A percentile compares a stretch with the other conserved stretches of the same genome.
These are phyloP conservation scores for Corniculantispora saksenae DNA, from an alignment of 2,329 filamentous ascomycete species.

Conservation along the genomic window DNA sequence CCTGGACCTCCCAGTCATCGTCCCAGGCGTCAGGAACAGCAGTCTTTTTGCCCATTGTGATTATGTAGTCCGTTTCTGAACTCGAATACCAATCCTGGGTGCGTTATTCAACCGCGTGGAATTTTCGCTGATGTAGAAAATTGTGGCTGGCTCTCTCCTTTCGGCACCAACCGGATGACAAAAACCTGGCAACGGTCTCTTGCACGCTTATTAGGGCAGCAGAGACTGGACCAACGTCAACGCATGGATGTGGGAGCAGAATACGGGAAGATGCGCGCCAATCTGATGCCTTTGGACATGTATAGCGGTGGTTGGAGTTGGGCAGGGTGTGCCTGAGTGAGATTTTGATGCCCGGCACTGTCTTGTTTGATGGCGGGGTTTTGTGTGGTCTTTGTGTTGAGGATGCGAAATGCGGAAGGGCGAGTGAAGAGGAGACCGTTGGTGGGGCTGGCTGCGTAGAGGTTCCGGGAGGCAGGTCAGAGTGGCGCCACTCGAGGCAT, in stretches of 20 bases:
- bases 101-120: neutral
- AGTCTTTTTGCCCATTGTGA: slow-evolving; percentile 28
- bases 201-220: slow-evolving; percentile 15
- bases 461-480: neutral
- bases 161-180: neutral
- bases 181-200: slow-evolving; percentile 10
- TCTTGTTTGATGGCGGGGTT: slow-evolving; percentile 1
- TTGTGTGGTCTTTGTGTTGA: neutral
- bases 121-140: neutral
- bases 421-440: neutral
- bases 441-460: slow-evolving; percentile 13
- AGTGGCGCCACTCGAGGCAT: neutral
- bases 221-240: slow-evolving; percentile 17
- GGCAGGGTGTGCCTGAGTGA: neutral
- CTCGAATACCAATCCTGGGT: neutral
- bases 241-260: slow-evolving; percentile 6
- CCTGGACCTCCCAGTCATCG: slow-evolving; percentile 82
- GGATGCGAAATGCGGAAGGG: neutral
- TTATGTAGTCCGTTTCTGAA: neutral
- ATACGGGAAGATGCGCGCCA: neutral
- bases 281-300: neutral
- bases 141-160: no score
- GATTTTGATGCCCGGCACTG: neutral
- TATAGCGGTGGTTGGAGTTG: neutral
- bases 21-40: slow-evolving; percentile 80